These are phyloP conservation scores for Podospora comata DNA, from an alignment of 495 filamentous ascomycete genomes.

Conservation along the genomic window DNA sequence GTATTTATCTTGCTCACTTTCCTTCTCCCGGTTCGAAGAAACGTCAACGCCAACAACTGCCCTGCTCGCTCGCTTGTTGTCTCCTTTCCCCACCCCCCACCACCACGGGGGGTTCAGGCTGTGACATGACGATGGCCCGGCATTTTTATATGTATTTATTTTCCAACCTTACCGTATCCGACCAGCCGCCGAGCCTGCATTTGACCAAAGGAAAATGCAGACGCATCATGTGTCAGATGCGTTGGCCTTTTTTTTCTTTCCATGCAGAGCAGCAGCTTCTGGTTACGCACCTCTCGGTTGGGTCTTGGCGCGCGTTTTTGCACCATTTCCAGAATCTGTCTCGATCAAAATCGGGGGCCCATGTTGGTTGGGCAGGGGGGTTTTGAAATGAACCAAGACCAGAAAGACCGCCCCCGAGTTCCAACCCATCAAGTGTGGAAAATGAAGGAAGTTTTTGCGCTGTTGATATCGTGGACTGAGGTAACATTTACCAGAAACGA, in stretches of 20 bases:
- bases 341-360: not conserved
- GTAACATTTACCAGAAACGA: not conserved
- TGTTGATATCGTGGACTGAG: not conserved
- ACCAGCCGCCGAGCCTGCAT: constrained; percentile 3
- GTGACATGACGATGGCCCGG: not conserved
- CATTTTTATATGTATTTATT: not conserved
- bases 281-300: constrained; percentile 1
- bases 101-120: not conserved
- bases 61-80: not conserved
- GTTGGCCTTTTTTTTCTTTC: constrained; percentile 12
- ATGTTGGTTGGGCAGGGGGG: not conserved
- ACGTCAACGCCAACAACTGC: not conserved
- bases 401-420: not conserved
- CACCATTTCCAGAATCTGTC: not conserved
- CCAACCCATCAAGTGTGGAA: not conserved
- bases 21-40: not conserved
- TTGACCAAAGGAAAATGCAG: not conserved
- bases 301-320: constrained; percentile 11
- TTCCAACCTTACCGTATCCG: constrained; percentile 5
- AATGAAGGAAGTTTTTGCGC: not conserved
- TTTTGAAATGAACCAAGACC: not conserved
- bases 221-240: constrained; percentile 15
- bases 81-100: constrained; percentile 2
- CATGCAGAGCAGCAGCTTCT: too few relatives aligned
- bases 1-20: not conserved